phyloP scores from a whole-genome alignment of 352 stramenopile species.

The Pythium periplocum region DNA sequence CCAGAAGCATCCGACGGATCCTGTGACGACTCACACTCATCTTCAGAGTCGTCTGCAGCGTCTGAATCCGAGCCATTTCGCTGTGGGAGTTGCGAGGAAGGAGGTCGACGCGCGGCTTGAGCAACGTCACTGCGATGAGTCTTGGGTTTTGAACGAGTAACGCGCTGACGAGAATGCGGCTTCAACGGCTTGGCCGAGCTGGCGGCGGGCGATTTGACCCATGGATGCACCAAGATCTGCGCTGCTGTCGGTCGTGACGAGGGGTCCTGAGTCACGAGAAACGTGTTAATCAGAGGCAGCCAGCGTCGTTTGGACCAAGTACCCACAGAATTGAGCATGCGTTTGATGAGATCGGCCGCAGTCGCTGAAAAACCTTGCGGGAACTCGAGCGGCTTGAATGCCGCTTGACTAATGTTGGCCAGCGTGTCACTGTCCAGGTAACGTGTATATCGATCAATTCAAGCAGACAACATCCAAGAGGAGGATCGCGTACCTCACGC shows the following conservation, averaged over 20 bases:
- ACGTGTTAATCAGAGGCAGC: no score
- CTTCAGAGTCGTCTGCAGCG: no score
- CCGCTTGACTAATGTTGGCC: slow-evolving; percentile 59
- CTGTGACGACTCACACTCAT: no score
- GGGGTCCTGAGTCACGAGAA: slow-evolving; percentile 28
- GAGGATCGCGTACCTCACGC: slow-evolving; percentile 43
- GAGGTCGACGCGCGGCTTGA: no score
- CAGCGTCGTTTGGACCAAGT: neutral
- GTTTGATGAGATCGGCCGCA: slow-evolving; percentile 55
- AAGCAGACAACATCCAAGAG: neutral
- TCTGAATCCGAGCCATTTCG: no score
- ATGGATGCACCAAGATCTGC: slow-evolving; percentile 53
- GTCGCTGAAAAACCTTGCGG: slow-evolving; percentile 47
- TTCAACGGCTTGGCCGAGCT: no score
- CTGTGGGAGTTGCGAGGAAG: no score
- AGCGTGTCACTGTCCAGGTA: slow-evolving; percentile 45
- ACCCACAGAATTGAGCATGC: slow-evolving; percentile 43
- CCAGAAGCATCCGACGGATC: no score
- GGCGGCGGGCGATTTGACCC: slow-evolving; percentile 18
- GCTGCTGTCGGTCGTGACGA: slow-evolving; percentile 31
- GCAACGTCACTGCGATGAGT: no score
- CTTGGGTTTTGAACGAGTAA: no score
- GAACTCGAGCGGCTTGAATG: slow-evolving; percentile 34
- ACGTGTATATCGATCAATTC: neutral
- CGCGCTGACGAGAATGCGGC: no score